These are phyloP conservation scores for Nicotiana rustica DNA, from an alignment of 305 asterid genomes.

Conservation along the genomic window DNA sequence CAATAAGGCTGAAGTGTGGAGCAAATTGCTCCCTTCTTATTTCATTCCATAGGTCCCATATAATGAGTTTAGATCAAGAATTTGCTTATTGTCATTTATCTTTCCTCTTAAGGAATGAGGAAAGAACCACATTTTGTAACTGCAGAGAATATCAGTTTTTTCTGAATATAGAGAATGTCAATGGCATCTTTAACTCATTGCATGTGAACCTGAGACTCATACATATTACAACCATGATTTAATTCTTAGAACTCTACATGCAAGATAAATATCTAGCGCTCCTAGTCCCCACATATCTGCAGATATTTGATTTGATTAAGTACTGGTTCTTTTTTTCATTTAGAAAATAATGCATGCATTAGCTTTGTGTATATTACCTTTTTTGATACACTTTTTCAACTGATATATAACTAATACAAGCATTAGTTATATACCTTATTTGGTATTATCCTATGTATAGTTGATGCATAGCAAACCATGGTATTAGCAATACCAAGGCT, in stretches of 20 bases:
- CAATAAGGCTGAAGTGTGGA: slow-evolving; percentile 12
- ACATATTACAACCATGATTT: neutral
- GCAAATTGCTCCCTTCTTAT: neutral
- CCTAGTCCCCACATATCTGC: too few species aligned
- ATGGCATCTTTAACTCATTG: slow-evolving; percentile 12
- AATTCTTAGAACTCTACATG: neutral
- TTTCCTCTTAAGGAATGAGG: neutral
- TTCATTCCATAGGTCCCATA: slow-evolving; percentile 22
- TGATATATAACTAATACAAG: too few species aligned
- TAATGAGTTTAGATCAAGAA: neutral
- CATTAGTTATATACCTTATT: too few species aligned
- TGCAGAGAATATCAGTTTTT: neutral
- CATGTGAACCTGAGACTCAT: neutral
- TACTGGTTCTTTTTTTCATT: neutral
- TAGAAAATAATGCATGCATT: too few species aligned
- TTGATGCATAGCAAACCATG: too few species aligned
- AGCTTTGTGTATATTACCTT: too few species aligned
- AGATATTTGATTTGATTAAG: neutral
- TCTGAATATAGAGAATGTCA: slow-evolving; percentile 1
- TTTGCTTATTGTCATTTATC: neutral
- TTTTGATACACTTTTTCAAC: too few species aligned
- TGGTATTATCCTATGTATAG: too few species aligned
- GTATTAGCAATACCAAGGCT: too few species aligned
- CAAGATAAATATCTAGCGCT: neutral
- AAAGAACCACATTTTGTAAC: neutral